A percentile compares a stretch with the other conserved stretches of the same genome.
Conservation (phyloP, 176 grass and related monocot species). For the Elymus sibiricus region DNA sequence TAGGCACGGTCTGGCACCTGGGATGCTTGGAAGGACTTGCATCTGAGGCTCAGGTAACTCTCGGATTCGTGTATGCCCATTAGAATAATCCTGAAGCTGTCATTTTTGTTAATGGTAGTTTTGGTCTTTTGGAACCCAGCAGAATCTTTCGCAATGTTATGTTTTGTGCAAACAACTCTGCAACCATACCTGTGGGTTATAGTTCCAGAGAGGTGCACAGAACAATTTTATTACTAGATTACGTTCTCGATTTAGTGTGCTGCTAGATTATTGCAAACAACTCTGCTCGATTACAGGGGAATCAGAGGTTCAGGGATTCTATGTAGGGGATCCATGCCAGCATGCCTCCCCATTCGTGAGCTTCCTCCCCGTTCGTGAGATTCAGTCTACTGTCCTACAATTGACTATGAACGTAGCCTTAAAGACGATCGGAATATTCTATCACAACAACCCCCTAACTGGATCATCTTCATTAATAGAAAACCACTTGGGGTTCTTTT, state of each 20-base stretch:
- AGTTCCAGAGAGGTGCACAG: too few species aligned
- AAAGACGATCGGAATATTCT: neutral
- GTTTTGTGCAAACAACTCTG: too few species aligned
- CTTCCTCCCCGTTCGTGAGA: too few species aligned
- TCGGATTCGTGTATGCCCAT: neutral
- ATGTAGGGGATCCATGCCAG: too few species aligned
- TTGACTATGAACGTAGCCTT: neutral
- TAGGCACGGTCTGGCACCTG: neutral
- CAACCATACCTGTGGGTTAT: too few species aligned
- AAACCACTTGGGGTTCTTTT: too few species aligned
- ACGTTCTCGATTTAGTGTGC: too few species aligned
- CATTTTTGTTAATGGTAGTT: neutral
- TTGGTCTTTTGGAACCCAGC: neutral
- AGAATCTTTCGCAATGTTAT: neutral
- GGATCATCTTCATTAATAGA: neutral
- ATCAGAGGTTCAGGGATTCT: too few species aligned
- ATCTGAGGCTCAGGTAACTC: neutral
- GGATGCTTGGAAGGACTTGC: neutral
- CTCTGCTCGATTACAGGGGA: too few species aligned
- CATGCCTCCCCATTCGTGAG: too few species aligned
- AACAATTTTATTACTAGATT: too few species aligned
- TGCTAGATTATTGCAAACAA: too few species aligned
- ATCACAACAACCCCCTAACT: neutral
- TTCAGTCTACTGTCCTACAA: neutral
- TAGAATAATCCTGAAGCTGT: neutral